Evolutionary conservation across 208 protist species (phyloP).

Genomic region (Lotmaria passim): DNA sequence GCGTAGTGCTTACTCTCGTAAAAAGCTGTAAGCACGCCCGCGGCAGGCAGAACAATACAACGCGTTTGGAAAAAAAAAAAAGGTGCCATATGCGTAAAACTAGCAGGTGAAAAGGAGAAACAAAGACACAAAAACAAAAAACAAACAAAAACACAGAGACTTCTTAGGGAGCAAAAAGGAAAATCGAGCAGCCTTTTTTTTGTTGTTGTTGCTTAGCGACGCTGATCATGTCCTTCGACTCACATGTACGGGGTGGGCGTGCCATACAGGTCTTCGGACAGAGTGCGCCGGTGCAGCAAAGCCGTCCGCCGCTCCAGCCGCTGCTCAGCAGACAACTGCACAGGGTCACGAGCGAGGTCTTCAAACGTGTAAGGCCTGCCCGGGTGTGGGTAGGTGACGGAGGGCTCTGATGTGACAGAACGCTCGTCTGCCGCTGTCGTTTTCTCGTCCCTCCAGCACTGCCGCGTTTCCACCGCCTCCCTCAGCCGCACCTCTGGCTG

Average conservation of each 20-base stretch:
- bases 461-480: not conserved
- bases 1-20: too few species aligned
- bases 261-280: slow-evolving; percentile 29
- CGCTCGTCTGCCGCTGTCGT: not conserved
- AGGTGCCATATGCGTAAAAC: too few species aligned
- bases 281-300: slow-evolving; percentile 20
- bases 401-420: not conserved
- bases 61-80: too few species aligned
- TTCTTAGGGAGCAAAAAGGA: too few species aligned
- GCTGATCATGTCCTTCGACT: too few species aligned
- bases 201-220: too few species aligned
- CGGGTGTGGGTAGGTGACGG: slow-evolving; percentile 23
- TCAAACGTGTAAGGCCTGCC: slow-evolving; percentile 21
- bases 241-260: slow-evolving; percentile 10
- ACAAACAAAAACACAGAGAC: too few species aligned
- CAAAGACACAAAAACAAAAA: too few species aligned
- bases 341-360: slow-evolving; percentile 20
- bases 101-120: too few species aligned
- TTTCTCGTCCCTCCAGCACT: not conserved
- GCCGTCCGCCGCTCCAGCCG: slow-evolving; percentile 17
- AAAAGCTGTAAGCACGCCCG: too few species aligned
- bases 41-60: too few species aligned
- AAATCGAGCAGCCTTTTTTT: too few species aligned
- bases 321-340: slow-evolving; percentile 16
- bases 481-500: not conserved